Percentiles rank a stretch among this genome's conserved stretches.
phyloP scores from a whole-genome alignment of 805 yeast species.

The Candida andamanensis region DNA sequence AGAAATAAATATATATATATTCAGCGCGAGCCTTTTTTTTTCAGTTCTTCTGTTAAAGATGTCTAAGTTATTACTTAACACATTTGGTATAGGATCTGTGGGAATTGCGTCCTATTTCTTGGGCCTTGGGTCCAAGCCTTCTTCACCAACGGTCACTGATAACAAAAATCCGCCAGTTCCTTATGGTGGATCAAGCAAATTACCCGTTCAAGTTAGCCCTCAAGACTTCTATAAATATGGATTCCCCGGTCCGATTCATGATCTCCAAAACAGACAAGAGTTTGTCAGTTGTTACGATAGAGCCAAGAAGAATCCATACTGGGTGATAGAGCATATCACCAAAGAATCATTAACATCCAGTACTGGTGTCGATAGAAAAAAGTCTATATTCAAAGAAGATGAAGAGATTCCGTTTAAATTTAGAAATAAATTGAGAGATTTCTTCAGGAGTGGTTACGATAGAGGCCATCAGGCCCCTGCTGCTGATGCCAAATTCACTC shows the following conservation, averaged over 20 bases:
- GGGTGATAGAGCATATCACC: slow-evolving; percentile 88
- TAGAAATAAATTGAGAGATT: slow-evolving; percentile 75
- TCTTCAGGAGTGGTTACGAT: slow-evolving; percentile 92
- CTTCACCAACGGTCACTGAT: neutral
- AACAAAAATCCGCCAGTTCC: slow-evolving; percentile 1
- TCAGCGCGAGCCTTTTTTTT: too few relatives aligned
- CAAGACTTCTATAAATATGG: slow-evolving; percentile 85
- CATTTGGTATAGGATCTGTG: slow-evolving; percentile 31
- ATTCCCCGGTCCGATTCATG: slow-evolving; percentile 93
- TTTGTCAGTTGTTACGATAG: slow-evolving; percentile 86
- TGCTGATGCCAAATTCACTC: slow-evolving; percentile 90
- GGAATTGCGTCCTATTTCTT: slow-evolving; percentile 38
- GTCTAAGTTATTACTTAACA: slow-evolving; percentile 22
- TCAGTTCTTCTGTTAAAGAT: too few relatives aligned
- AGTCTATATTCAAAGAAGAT: slow-evolving; percentile 83
- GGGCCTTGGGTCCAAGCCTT: slow-evolving; percentile 19
- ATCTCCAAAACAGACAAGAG: slow-evolving; percentile 65
- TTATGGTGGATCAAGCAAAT: slow-evolving; percentile 14
- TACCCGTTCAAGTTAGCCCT: slow-evolving; percentile 53
- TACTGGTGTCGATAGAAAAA: slow-evolving; percentile 65
- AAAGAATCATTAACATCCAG: slow-evolving; percentile 53
- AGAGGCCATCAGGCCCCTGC: slow-evolving; percentile 98
- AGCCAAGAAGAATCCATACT: slow-evolving; percentile 77
- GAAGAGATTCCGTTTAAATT: slow-evolving; percentile 71
- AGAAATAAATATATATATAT: too few relatives aligned